Percentiles rank a stretch among this genome's conserved stretches.
Evolutionary conservation across 306 rosid genomes (phyloP).

Genomic region (Prunus salicina): DNA sequence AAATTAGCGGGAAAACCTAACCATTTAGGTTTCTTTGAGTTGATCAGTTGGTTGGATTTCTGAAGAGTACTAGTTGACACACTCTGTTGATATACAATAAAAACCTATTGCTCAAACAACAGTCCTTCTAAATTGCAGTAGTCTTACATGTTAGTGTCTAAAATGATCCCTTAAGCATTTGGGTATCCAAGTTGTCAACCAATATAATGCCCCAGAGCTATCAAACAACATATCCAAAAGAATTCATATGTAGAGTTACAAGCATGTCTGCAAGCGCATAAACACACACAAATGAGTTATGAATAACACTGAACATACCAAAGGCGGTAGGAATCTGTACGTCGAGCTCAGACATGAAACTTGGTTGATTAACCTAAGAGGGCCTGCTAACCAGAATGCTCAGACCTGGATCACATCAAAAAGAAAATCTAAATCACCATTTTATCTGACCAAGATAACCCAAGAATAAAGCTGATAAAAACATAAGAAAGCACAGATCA

Average conservation of each 20-base stretch:
- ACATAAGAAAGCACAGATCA: background rate
- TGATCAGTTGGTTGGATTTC: background rate
- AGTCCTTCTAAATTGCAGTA: background rate
- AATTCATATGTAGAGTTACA: background rate
- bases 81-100: too few relatives aligned
- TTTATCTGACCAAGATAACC: background rate
- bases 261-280: background rate
- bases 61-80: background rate
- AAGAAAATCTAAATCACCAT: background rate
- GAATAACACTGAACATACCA: slow-evolving; percentile 39
- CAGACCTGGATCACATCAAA: slow-evolving; percentile 31
- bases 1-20: too few relatives aligned
- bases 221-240: background rate
- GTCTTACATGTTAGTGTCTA: background rate
- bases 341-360: slow-evolving; percentile 84
- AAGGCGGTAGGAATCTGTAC: slow-evolving; percentile 67
- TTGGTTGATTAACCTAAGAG: slow-evolving; percentile 33
- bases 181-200: background rate
- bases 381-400: slow-evolving; percentile 42
- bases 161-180: background rate
- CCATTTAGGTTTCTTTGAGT: background rate
- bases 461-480: background rate
- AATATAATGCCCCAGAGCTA: background rate
- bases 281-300: background rate
- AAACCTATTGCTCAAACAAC: background rate